Base-by-base conservation (phyloP, 257 asterid genomes). In the Phtheirospermum japonicum region DNA sequence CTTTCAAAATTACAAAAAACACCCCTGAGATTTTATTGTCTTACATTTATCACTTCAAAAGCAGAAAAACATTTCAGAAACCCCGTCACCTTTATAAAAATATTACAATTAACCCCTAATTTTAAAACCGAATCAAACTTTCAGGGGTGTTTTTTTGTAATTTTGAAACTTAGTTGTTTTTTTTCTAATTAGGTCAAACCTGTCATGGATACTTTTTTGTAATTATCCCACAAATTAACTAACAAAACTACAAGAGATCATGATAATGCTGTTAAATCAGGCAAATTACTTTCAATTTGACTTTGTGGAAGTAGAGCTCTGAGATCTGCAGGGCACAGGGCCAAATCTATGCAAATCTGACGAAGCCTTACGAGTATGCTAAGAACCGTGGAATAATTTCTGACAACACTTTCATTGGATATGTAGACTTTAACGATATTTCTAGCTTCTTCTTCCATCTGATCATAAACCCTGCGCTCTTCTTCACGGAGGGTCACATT, bases 291-390 rank as follows among this genome's bases (percentile, higher is more conserved):
- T 86, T 82, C 97, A 65, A 92, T 78, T 77, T 77, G 82, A 70
- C 76, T 73, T 1, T 84, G 63, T 56, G 94, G 96, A 46, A 87
- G 76, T 59, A 84, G 60, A 53, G 79, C 75, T 71, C 75, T 73
- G 65, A 89, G 73, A 33, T 76, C 82, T 8, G 71, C 61, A 28
- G 85, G 85, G 80, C 82, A 77, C 23, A 76, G 71, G 52, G 80
- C 67, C 17, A 65, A 48, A 66, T 74, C 77, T 1, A 74, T 70
- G 81, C 95, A 90, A 51, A 85, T 74, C 71, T 87, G 96, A 20
- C 96, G 95, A 66, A 90, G 90, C 31, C 96, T 85, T 8, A 87
- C 61, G 57, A 90, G 84, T 71, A 83, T 76, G 82, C 90, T 80
- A 11, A 87, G 89, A 28, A 87, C 81, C 5, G 81, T 83, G 61